phyloP scores from a whole-genome alignment of 2,329 filamentous ascomycete genomes.

The Xylaria multiplex region DNA sequence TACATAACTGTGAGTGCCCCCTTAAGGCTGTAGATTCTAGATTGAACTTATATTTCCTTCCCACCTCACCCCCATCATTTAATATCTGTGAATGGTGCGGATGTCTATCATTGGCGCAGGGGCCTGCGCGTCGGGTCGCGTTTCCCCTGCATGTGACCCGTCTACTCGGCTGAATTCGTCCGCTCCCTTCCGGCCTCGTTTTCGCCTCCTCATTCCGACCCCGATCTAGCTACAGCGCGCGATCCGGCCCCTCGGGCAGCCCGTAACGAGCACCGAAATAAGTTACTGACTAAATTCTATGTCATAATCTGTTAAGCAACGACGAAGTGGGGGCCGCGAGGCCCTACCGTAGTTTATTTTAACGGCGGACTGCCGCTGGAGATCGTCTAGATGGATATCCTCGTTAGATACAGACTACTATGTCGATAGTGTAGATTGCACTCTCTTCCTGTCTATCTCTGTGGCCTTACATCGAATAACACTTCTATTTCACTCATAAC shows the following conservation, averaged over 20 bases:
- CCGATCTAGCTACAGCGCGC: background rate
- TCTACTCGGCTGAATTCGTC: constrained; percentile 24
- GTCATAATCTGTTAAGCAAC: constrained; percentile 24
- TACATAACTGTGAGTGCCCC: constrained; percentile 20
- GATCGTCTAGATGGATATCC: constrained; percentile 1
- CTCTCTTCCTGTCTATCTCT: background rate
- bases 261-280: background rate
- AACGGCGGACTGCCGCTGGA: constrained; percentile 11
- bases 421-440: background rate
- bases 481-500: background rate
- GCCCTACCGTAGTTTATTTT: constrained; percentile 18
- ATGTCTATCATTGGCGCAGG: background rate
- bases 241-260: background rate
- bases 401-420: background rate
- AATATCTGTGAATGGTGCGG: background rate
- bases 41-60: constrained; percentile 19
- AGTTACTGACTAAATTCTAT: constrained; percentile 24
- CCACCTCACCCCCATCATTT: background rate
- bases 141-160: constrained; percentile 3
- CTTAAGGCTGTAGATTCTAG: constrained; percentile 4
- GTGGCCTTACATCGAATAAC: background rate
- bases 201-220: background rate
- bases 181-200: background rate
- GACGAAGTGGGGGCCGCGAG: background rate
- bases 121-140: background rate